Conservation (phyloP, 1,139 yeast species). For the Nadsonia starkeyi-henricii region DNA sequence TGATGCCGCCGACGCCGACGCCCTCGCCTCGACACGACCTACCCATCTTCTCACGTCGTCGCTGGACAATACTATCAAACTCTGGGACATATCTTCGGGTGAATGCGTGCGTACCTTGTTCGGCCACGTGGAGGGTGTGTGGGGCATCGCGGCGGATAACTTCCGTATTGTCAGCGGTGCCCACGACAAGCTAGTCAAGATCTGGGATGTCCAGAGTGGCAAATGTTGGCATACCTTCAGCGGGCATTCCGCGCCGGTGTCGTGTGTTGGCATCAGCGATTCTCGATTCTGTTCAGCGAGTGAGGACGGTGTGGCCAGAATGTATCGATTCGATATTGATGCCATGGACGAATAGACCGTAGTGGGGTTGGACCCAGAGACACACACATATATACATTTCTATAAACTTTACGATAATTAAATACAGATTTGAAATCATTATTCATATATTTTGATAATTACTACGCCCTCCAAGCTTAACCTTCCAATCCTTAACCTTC, state of each 20-base stretch:
- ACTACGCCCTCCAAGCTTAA: too few relatives aligned
- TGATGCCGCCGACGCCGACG: constrained; percentile 15
- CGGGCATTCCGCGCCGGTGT: constrained; percentile 59
- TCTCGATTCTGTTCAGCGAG: constrained; percentile 82
- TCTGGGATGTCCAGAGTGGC: constrained; percentile 93
- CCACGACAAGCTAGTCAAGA: constrained; percentile 77
- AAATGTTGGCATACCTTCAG: constrained; percentile 86
- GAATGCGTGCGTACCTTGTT: constrained; percentile 84
- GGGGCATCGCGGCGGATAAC: constrained; percentile 93
- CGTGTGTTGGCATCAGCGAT: constrained; percentile 83
- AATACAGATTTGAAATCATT: too few relatives aligned
- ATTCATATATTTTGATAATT: too few relatives aligned
- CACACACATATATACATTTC: too few relatives aligned
- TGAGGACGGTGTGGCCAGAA: constrained; percentile 70
- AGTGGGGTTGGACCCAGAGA: too few relatives aligned
- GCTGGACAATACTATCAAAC: constrained; percentile 72
- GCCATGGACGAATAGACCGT: too few relatives aligned
- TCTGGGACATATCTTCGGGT: constrained; percentile 50
- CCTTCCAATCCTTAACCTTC: too few relatives aligned
- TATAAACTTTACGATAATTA: too few relatives aligned
- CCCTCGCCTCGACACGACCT: constrained; percentile 30
- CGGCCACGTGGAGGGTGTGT: constrained; percentile 95
- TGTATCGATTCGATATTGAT: constrained; percentile 52
- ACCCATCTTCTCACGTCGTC: constrained; percentile 81
- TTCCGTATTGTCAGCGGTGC: constrained; percentile 90